Percentiles rank a stretch among this genome's conserved stretches.
Conservation (phyloP, 2,329 filamentous ascomycete genomes). For the Beauveria rudraprayagi region DNA sequence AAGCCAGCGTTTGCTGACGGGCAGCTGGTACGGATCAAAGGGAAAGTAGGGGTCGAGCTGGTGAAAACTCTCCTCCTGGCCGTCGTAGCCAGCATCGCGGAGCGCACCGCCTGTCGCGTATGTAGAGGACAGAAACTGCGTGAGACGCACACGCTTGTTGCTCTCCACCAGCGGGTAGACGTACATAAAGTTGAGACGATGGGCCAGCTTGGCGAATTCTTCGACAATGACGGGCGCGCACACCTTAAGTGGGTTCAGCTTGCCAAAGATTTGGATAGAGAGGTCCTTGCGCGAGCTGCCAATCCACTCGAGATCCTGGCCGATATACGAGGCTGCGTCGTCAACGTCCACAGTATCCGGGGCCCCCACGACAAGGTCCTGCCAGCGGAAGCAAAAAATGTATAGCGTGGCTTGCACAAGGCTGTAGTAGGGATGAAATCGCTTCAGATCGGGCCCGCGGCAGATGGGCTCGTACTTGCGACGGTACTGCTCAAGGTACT, state of each 20-base stretch:
- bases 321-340: constrained; percentile 50
- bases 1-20: constrained; percentile 80
- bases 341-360: constrained; percentile 54
- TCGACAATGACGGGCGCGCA: constrained; percentile 85
- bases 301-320: constrained; percentile 72
- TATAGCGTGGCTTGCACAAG: constrained; percentile 85
- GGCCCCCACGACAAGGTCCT: constrained; percentile 65
- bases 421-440: constrained; percentile 79
- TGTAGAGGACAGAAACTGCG: constrained; percentile 54
- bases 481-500: constrained; percentile 70
- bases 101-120: constrained; percentile 48
- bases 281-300: constrained; percentile 66
- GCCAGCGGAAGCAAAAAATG: constrained; percentile 97
- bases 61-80: constrained; percentile 66
- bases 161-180: constrained; percentile 80
- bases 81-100: constrained; percentile 38
- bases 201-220: constrained; percentile 82
- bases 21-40: constrained; percentile 92
- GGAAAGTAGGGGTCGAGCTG: constrained; percentile 94
- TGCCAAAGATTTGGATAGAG: constrained; percentile 71
- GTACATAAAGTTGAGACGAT: constrained; percentile 82
- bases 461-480: constrained; percentile 63
- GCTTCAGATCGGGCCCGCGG: constrained; percentile 74
- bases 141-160: constrained; percentile 83
- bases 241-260: constrained; percentile 90